These are phyloP conservation scores for Phytophthora boehmeriae DNA, from an alignment of 352 stramenopile genomes.

Conservation along the genomic window DNA sequence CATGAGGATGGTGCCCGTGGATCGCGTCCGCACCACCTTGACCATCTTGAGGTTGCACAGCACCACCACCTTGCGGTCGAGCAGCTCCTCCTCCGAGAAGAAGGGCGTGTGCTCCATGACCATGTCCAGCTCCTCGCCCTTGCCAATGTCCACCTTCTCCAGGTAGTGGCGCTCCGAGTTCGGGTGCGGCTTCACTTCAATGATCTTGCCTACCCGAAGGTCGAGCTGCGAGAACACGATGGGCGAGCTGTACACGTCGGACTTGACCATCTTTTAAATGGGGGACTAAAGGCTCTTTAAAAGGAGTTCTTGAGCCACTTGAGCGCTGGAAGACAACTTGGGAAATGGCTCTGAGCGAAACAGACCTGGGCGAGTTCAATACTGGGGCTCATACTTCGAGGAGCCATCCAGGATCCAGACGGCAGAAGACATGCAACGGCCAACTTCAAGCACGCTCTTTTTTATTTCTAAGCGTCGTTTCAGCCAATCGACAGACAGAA, in stretches of 20 bases:
- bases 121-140: conserved; percentile 76
- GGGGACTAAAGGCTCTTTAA: conserved; percentile 4
- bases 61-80: conserved; percentile 72
- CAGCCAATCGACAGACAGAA: conserved; percentile 12
- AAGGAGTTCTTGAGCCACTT: conserved; percentile 30
- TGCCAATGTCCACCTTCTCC: conserved; percentile 78
- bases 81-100: conserved; percentile 76
- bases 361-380: conserved; percentile 6
- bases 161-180: conserved; percentile 79
- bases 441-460: conserved; percentile 38
- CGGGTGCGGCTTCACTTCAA: conserved; percentile 67
- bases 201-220: conserved; percentile 72
- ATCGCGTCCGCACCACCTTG: conserved; percentile 70
- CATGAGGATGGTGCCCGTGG: conserved; percentile 64
- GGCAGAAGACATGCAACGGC: conserved; percentile 32
- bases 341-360: conserved; percentile 37
- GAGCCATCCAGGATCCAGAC: conserved; percentile 23
- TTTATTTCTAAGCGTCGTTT: conserved; percentile 14
- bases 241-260: conserved; percentile 74
- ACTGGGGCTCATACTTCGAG: not conserved
- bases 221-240: conserved; percentile 76
- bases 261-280: conserved; percentile 69
- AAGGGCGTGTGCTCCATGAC: conserved; percentile 80
- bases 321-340: conserved; percentile 50
- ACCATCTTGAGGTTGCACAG: conserved; percentile 82